Evolutionary conservation across 352 stramenopile species (phyloP), one percentile per base, ranked within the genome.

Genomic region (Phytophthora constricta): DNA sequence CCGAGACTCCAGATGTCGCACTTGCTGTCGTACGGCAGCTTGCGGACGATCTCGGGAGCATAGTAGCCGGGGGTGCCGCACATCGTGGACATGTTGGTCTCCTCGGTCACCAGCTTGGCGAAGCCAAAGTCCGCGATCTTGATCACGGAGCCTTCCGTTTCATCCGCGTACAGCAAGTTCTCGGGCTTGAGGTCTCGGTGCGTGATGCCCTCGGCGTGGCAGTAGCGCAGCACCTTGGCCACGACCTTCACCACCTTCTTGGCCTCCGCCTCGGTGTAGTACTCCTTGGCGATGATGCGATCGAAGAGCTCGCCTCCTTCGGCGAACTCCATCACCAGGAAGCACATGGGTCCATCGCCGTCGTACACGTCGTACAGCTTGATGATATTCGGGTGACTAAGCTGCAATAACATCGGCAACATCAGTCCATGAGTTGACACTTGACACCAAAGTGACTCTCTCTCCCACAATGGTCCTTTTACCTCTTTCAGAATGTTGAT

Each of bases 111-210:
- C 26, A 93, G 72, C 65, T 96, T 96, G 45, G 85, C 86, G 47
- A 96, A 93, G 10, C 86, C 87, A 75, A 98, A 98, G 68, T 98
- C 93, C 8, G 91, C 92, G 54, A 98, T 93, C 76, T 99, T 99
- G 66, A 99, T 96, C 54, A 87, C 68, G 7, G 96, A 86, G 62
- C 94, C 84, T 37, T 97, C 84, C 17, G 77, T 88, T 23, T 86
- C 78, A 69, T 90, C 78, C 7, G 84, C 69, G 52, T 99, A 93
- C 25, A 99, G 76, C 34, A 99, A 74, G 75, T 99, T 99, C 80
- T 99, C 95, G 13, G 97, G 96, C 71, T 99, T 99, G 54, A 99
- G 84, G 72, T 99, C 97, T n/a, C 95, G 89, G 45, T 99, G 96
- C 13, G 97, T 97, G 62, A 99, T 89, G 46, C 92, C 80, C 58